Base-by-base conservation (phyloP, 2,329 filamentous ascomycete genomes). In the Meredithiella fracta region DNA sequence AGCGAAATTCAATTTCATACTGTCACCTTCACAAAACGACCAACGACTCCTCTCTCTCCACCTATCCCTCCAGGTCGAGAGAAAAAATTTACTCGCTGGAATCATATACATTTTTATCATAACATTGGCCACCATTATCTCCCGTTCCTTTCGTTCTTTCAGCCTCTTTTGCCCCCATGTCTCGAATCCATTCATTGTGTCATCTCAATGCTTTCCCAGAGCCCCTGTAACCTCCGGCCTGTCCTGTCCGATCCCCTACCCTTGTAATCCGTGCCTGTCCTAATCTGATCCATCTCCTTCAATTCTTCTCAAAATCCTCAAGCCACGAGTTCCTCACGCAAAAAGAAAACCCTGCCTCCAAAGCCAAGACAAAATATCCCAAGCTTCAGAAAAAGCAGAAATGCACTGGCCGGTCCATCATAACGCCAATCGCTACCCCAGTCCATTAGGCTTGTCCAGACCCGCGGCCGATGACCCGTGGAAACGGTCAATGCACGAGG, bases 241-340 rank as follows among this genome's bases (percentile, higher is more conserved):
- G 29, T 34, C 5, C 5, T 34, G 5, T 34, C 29, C 29, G 5
- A 5, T 47, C 44, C 44, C 20, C 6, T 20, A 5, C 20, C 22
- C 38, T 20, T 17, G 15, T 20, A n/a, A n/a, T 44, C 40, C 20
- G n/a, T 23, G 17, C 44, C 22, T 11, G 44, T 49, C 44, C 22
- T 20, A n/a, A n/a, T n/a, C n/a, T n/a, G n/a, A n/a, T n/a, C n/a
- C 15, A 9, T 49, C 22, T 25, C 22, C 22, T 49, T 49, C 40
- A 7, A 17, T n/a, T 44, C 40, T n/a, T n/a, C n/a, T n/a, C n/a
- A n/a, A 44, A 44, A 44, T 44, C 44, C 44, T 49, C 44, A 49
- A 49, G 44, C 44, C 44, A 49, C 22, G 44, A 49, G 44, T 49
- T 49, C 44, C 44, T 49, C 44, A 49, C 17, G 11, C 44, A 49